phyloP scores from a whole-genome alignment of 208 protist genomes.

The Crithidia thermophila region DNA sequence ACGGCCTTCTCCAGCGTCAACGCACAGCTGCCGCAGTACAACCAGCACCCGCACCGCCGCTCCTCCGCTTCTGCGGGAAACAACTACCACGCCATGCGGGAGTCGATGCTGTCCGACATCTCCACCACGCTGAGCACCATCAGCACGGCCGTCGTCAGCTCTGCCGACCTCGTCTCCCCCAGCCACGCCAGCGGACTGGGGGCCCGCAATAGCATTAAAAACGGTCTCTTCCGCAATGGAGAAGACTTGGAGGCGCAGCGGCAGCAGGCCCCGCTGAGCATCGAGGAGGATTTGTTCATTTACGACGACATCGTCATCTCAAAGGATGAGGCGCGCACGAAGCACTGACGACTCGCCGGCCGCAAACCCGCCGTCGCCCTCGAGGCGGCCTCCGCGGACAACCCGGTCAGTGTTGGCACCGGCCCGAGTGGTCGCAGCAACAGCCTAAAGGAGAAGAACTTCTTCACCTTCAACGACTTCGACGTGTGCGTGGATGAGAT shows the following conservation, averaged over 20 bases:
- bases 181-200: neutral
- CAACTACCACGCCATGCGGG: constrained; percentile 11
- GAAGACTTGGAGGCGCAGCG: constrained; percentile 83
- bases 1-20: neutral
- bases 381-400: neutral
- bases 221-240: constrained; percentile 10
- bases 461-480: constrained; percentile 88
- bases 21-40: constrained; percentile 9
- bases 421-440: constrained; percentile 12
- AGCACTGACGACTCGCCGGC: constrained; percentile 75
- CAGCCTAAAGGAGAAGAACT: constrained; percentile 14
- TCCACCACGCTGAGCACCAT: constrained; percentile 18
- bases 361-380: constrained; percentile 40
- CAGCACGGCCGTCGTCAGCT: constrained; percentile 4
- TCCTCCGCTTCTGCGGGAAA: neutral
- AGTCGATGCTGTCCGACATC: constrained; percentile 43
- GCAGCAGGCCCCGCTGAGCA: constrained; percentile 45
- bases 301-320: constrained; percentile 88
- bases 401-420: neutral
- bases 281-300: constrained; percentile 80
- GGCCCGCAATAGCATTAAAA: constrained; percentile 13
- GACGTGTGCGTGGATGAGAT: constrained; percentile 84
- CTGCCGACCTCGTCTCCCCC: constrained; percentile 1
- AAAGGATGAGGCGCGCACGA: constrained; percentile 66
- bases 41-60: neutral